Base-by-base conservation (phyloP, 2,329 filamentous ascomycete species). In the Monosporascus sp. region DNA sequence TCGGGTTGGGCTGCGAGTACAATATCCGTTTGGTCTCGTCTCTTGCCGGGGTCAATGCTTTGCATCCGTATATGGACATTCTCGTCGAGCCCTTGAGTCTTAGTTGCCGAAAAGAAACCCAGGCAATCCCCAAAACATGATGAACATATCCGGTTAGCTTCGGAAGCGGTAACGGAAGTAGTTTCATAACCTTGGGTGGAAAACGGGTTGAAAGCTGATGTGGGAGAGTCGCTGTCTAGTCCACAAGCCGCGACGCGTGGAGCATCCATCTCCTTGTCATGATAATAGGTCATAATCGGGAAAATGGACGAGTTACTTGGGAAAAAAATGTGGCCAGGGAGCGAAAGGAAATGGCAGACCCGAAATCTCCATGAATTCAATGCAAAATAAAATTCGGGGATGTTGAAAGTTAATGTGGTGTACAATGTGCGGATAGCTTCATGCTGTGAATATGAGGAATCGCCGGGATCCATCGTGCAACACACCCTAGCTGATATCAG, bases 391-490 rank as follows among this genome's bases (percentile, higher is more conserved):
- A 18, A 39, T 27, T 25, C 7, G 5, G 44, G 48, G 44, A 38
- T 43, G 54, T 45, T 55, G 36, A 31, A 39, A 47, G 50, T 52
- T 52, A 48, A 54, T 48, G 58, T 61, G 53, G 53, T 60, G 58
- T 51, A 54, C 47, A 58, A 56, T 54, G 52, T 63, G 65, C 53
- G 57, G 63, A 67, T 67, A 62, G 63, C 65, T 65, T 68, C 65
- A 62, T 60, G 56, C 53, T 24, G 58, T 54, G 55, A 55, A 50
- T 25, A 27, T 15, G 48, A 36, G 38, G 31, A 48, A 38, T 46
- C 24, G 45, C 38, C 41, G 5, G 27, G 25, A 22, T 35, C n/a
- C 14, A 50, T 39, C 11, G 11, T 43, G 45, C 44, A 36, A 47
- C 31, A 41, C 18, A 24, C 24, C 43, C 22, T 46, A 7, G n/a